Percentiles rank a stretch among this genome's conserved stretches.
Evolutionary conservation across 1,284 basidiomycete species (phyloP).

Genomic region (Meira nashicola): DNA sequence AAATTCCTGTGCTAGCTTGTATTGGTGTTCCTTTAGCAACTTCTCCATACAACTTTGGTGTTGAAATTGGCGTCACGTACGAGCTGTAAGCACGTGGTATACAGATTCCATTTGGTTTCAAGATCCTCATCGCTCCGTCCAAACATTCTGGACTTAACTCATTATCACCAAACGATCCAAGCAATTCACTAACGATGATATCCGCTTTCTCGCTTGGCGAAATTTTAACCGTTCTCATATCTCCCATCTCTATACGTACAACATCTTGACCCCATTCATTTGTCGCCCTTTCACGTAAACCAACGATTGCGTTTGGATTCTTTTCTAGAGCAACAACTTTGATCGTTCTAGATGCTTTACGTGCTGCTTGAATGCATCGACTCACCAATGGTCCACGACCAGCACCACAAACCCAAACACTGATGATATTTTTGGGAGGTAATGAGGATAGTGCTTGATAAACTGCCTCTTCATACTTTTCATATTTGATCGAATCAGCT

Average conservation of each 20-base stretch:
- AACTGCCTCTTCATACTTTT: slow-evolving; percentile 77
- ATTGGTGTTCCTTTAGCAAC: slow-evolving; percentile 7
- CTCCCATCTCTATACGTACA: slow-evolving; percentile 82
- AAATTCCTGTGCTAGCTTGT: slow-evolving; percentile 8
- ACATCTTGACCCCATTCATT: slow-evolving; percentile 68
- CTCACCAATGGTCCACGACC: slow-evolving; percentile 91
- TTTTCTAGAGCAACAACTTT: slow-evolving; percentile 85
- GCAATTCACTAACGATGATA: slow-evolving; percentile 88
- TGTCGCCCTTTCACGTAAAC: slow-evolving; percentile 39
- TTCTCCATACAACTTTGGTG: slow-evolving; percentile 76
- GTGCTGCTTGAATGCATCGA: slow-evolving; percentile 73
- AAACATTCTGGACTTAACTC: slow-evolving; percentile 96
- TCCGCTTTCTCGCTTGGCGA: slow-evolving; percentile 68
- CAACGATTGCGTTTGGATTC: slow-evolving; percentile 59
- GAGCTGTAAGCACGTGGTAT: slow-evolving; percentile 95
- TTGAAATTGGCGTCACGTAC: slow-evolving; percentile 85
- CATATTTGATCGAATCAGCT: slow-evolving; percentile 85
- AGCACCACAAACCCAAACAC: slow-evolving; percentile 73
- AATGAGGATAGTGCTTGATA: slow-evolving; percentile 63
- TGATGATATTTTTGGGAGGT: slow-evolving; percentile 40
- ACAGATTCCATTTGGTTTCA: slow-evolving; percentile 72
- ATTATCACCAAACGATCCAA: slow-evolving; percentile 97
- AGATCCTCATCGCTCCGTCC: slow-evolving; percentile 81
- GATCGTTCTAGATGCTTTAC: slow-evolving; percentile 63
- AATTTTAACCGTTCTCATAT: slow-evolving; percentile 66